Conservation (phyloP, 2,329 filamentous ascomycete species). For the Aspergillus bombycis region DNA sequence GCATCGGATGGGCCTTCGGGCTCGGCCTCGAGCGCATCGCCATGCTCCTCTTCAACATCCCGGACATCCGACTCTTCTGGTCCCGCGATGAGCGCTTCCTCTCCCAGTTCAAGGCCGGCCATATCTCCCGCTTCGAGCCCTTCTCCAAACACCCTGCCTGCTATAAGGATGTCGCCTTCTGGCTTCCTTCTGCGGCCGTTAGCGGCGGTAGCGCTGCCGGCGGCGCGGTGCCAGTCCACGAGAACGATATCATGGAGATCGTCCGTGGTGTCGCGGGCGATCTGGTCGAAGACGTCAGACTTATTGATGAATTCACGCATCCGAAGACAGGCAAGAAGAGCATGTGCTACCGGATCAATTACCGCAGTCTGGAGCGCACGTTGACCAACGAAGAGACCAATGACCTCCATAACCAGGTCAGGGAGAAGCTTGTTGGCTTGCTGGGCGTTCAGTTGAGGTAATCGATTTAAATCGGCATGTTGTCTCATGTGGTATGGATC, state of each 20-base stretch:
- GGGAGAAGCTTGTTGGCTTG: constrained; percentile 65
- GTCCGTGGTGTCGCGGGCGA: constrained; percentile 82
- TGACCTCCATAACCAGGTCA: constrained; percentile 70
- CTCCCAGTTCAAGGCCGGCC: constrained; percentile 69
- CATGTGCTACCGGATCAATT: constrained; percentile 90
- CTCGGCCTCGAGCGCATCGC: constrained; percentile 92
- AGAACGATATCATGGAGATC: constrained; percentile 97
- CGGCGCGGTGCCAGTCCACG: constrained; percentile 66
- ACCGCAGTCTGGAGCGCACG: constrained; percentile 88
- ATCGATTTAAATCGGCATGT: not conserved
- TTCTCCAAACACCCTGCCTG: constrained; percentile 92
- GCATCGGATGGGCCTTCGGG: constrained; percentile 94
- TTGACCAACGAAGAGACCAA: constrained; percentile 83
- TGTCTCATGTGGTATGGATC: constrained; percentile 2
- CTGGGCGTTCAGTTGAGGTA: constrained; percentile 80
- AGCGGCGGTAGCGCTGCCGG: constrained; percentile 42
- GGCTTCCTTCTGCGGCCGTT: constrained; percentile 62
- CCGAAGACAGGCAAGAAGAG: constrained; percentile 82
- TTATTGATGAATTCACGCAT: constrained; percentile 86
- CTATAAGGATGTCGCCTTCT: constrained; percentile 93
- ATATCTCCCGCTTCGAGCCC: constrained; percentile 70
- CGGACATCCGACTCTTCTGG: constrained; percentile 97
- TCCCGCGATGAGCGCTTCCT: constrained; percentile 82
- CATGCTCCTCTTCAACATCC: constrained; percentile 95
- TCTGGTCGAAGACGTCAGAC: constrained; percentile 80